phyloP scores from a whole-genome alignment of 805 yeast genomes.

The Saccharomyces mikatae region DNA sequence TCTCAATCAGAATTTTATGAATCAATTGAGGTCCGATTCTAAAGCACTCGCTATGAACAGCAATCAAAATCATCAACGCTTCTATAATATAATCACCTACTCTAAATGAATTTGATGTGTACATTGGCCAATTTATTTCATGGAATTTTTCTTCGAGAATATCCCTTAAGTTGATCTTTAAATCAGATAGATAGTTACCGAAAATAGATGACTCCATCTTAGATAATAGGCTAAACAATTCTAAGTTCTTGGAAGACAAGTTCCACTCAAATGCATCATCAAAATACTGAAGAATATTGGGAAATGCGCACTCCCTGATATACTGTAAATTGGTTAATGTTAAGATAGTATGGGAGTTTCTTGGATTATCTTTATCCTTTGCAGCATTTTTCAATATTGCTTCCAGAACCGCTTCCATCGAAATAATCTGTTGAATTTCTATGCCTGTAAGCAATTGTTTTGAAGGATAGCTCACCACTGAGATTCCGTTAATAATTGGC shows the following conservation, averaged over 20 bases:
- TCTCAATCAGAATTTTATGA: slow-evolving; percentile 36
- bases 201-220: slow-evolving; percentile 48
- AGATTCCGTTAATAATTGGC: slow-evolving; percentile 31
- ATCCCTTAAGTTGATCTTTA: slow-evolving; percentile 37
- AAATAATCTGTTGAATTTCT: slow-evolving; percentile 35
- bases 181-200: slow-evolving; percentile 43
- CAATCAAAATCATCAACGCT: slow-evolving; percentile 40
- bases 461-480: slow-evolving; percentile 32
- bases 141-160: slow-evolving; percentile 34
- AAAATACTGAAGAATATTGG: slow-evolving; percentile 41
- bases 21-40: slow-evolving; percentile 42
- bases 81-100: slow-evolving; percentile 44
- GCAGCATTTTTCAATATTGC: slow-evolving; percentile 36
- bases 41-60: slow-evolving; percentile 44
- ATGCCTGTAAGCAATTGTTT: slow-evolving; percentile 32
- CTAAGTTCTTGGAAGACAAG: slow-evolving; percentile 35
- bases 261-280: slow-evolving; percentile 44
- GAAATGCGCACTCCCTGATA: slow-evolving; percentile 40
- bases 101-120: slow-evolving; percentile 30
- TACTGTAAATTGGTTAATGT: slow-evolving; percentile 49
- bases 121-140: slow-evolving; percentile 37
- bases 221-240: slow-evolving; percentile 38
- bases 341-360: slow-evolving; percentile 40
- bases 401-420: slow-evolving; percentile 41
- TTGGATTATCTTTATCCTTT: slow-evolving; percentile 33